These are phyloP conservation scores for Aurantiochytrium sp. DNA, from an alignment of 108 stramenopile species.

Conservation along the genomic window DNA sequence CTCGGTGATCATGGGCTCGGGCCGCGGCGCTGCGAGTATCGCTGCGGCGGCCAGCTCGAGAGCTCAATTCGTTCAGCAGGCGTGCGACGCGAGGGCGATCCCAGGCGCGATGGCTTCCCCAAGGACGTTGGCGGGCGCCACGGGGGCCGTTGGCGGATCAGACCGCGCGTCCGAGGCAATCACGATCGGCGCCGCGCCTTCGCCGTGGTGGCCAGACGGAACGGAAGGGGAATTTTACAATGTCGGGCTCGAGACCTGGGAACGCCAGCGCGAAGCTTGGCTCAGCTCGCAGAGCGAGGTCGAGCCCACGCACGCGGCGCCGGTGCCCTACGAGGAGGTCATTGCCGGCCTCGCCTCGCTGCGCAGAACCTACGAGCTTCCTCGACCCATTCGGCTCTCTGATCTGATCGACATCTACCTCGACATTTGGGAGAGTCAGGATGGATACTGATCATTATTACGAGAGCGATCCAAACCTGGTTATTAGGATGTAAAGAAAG, in stretches of 20 bases:
- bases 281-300: not conserved
- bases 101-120: too few species aligned
- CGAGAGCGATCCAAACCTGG: too few species aligned
- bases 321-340: not conserved
- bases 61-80: too few species aligned
- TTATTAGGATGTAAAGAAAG: too few species aligned
- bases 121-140: too few species aligned
- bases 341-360: not conserved
- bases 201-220: slow-evolving; percentile 23
- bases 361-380: not conserved
- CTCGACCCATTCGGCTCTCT: not conserved
- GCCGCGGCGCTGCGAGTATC: not conserved
- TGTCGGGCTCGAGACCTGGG: not conserved
- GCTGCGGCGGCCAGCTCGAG: not conserved
- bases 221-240: slow-evolving; percentile 13
- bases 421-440: slow-evolving; percentile 19
- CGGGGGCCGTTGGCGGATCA: not conserved
- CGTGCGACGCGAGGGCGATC: not conserved
- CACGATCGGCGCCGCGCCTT: not conserved
- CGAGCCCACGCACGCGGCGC: not conserved
- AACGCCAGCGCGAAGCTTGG: not conserved
- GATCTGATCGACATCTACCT: slow-evolving; percentile 18
- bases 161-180: not conserved
- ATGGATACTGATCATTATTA: not conserved
- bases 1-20: too few species aligned